Evolutionary conservation across 495 filamentous ascomycete genomes (phyloP).

Genomic region (Wilcoxina mikolae): DNA sequence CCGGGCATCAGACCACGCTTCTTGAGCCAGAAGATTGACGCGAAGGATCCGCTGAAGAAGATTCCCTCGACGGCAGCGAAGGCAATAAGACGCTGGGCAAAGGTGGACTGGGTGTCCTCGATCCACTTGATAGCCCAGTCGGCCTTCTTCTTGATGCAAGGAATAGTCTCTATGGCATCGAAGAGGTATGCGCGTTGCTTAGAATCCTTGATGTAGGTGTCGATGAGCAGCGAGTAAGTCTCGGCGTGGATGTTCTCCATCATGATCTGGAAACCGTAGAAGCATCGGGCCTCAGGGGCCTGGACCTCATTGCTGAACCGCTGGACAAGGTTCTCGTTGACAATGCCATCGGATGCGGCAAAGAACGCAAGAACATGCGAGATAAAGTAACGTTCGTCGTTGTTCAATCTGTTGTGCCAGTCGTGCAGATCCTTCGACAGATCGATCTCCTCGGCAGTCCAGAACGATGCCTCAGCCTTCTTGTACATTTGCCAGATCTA

Average conservation of each 20-base stretch:
- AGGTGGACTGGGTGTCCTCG: slow-evolving; percentile 76
- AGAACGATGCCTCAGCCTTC: slow-evolving; percentile 99
- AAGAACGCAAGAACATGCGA: slow-evolving; percentile 99
- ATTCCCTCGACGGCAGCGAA: slow-evolving; percentile 98
- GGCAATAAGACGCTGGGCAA: slow-evolving; percentile 86
- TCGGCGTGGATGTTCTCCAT: slow-evolving; percentile 99
- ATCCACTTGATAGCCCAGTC: slow-evolving; percentile 97
- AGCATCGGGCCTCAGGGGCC: slow-evolving; percentile 94
- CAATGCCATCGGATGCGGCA: slow-evolving; percentile 96
- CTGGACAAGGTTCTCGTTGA: slow-evolving; percentile 98
- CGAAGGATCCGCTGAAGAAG: slow-evolving; percentile 99
- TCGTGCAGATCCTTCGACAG: slow-evolving; percentile 96
- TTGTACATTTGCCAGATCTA: slow-evolving; percentile 99
- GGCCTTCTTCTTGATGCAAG: slow-evolving; percentile 93
- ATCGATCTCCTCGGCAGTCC: slow-evolving; percentile 98
- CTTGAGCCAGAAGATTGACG: slow-evolving; percentile 99
- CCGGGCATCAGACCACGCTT: slow-evolving; percentile 98
- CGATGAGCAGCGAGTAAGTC: slow-evolving; percentile 97
- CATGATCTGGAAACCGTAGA: slow-evolving; percentile 99
- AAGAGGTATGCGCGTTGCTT: slow-evolving; percentile 91
- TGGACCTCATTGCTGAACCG: slow-evolving; percentile 96
- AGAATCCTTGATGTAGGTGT: slow-evolving; percentile 98
- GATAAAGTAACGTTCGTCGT: slow-evolving; percentile 95
- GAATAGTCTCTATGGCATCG: slow-evolving; percentile 96
- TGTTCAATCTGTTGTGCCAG: slow-evolving; percentile 93